A percentile compares a stretch with the other conserved stretches of the same genome.
phyloP scores from a whole-genome alignment of 306 rosid species.

The Inga oerstediana region DNA sequence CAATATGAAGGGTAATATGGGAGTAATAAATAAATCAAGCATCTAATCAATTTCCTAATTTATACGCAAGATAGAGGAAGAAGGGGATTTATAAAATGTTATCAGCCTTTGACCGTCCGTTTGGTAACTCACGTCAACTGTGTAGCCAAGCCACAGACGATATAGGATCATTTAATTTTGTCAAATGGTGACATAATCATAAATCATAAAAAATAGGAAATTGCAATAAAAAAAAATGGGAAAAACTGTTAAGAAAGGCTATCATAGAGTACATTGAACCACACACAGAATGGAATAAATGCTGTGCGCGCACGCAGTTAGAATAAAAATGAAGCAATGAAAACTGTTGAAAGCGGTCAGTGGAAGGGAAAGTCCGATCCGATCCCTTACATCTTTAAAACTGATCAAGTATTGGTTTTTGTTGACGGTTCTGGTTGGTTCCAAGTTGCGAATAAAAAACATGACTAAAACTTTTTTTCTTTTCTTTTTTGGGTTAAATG shows the following conservation, averaged over 20 bases:
- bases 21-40: too few relatives aligned
- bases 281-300: background rate
- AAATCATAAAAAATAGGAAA: background rate
- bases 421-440: slow-evolving; percentile 32
- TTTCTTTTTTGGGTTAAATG: too few relatives aligned
- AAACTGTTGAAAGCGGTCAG: background rate
- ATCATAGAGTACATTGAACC: background rate
- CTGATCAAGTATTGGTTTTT: slow-evolving; percentile 27
- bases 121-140: too few relatives aligned
- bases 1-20: too few relatives aligned
- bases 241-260: background rate
- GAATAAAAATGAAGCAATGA: background rate
- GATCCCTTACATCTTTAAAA: slow-evolving; percentile 15
- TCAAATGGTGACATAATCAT: background rate
- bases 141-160: too few relatives aligned
- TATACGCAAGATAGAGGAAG: too few relatives aligned
- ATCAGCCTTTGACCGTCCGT: too few relatives aligned
- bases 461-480: background rate
- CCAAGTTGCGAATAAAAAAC: slow-evolving; percentile 48
- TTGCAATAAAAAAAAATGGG: background rate
- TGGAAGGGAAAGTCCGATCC: slow-evolving; percentile 9
- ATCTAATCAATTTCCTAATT: too few relatives aligned
- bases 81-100: too few relatives aligned
- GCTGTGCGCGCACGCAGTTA: background rate
- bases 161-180: background rate